Evolutionary conservation across 208 protist genomes (phyloP).

Genomic region (Endotrypanum monterogeii): DNA sequence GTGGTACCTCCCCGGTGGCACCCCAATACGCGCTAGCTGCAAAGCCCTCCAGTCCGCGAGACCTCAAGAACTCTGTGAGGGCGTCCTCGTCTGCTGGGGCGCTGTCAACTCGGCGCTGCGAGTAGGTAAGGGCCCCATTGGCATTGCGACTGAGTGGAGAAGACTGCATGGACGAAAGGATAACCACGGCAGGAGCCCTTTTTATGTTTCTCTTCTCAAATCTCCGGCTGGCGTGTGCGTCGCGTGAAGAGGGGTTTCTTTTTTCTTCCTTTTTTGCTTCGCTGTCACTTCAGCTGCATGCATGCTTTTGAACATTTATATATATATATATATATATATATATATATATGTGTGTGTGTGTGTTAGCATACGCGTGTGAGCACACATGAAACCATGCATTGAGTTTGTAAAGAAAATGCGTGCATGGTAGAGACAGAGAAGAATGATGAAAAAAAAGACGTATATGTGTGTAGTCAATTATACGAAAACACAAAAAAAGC

Average conservation of each 20-base stretch:
- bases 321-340: neutral
- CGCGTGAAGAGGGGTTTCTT: neutral
- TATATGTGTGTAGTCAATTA: neutral
- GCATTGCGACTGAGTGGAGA: conserved; percentile 12
- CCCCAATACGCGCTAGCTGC: conserved; percentile 88
- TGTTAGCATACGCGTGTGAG: neutral
- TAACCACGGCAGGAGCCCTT: too few species aligned
- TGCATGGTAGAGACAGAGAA: neutral
- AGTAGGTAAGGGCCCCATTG: conserved; percentile 52
- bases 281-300: neutral
- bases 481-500: neutral
- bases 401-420: neutral
- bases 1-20: conserved; percentile 65
- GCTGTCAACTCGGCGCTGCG: conserved; percentile 27
- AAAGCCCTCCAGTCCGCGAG: conserved; percentile 59
- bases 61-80: conserved; percentile 56
- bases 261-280: neutral
- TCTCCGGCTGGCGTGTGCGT: neutral
- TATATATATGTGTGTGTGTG: neutral
- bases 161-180: conserved; percentile 23
- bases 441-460: too few species aligned
- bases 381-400: neutral
- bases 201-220: neutral
- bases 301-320: neutral
- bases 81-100: conserved; percentile 43